Conservation (phyloP, 345 rosid species). For the Syzygium aqueum region DNA sequence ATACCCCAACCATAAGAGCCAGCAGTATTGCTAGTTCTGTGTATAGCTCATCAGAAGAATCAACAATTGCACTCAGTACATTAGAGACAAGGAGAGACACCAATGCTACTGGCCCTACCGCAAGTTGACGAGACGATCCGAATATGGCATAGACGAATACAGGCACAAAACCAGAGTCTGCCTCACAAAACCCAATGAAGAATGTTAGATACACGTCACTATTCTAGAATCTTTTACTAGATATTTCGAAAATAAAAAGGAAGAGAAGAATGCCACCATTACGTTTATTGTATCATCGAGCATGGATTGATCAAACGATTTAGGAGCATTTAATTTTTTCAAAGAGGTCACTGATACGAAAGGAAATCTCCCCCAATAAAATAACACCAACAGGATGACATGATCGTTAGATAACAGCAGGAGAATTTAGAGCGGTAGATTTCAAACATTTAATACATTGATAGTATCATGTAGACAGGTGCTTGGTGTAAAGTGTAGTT, state of each 20-base stretch:
- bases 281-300: neutral
- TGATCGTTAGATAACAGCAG: neutral
- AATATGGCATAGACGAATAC: conserved; percentile 79
- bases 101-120: conserved; percentile 98
- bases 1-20: conserved; percentile 88
- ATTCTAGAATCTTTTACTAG: neutral
- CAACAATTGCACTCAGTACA: conserved; percentile 59
- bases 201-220: neutral
- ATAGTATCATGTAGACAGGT: neutral
- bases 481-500: neutral
- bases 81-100: conserved; percentile 97
- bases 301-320: neutral
- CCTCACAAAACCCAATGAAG: conserved; percentile 17
- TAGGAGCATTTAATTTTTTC: neutral
- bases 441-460: neutral
- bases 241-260: neutral
- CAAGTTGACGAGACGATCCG: conserved; percentile 98
- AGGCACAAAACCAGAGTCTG: conserved; percentile 92
- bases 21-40: conserved; percentile 88
- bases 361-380: neutral
- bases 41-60: conserved; percentile 59
- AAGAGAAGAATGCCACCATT: neutral
- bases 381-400: neutral
- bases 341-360: neutral
- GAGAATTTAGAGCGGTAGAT: neutral